Conservation (phyloP, 805 yeast species). For the Schwanniomyces polymorphus region DNA sequence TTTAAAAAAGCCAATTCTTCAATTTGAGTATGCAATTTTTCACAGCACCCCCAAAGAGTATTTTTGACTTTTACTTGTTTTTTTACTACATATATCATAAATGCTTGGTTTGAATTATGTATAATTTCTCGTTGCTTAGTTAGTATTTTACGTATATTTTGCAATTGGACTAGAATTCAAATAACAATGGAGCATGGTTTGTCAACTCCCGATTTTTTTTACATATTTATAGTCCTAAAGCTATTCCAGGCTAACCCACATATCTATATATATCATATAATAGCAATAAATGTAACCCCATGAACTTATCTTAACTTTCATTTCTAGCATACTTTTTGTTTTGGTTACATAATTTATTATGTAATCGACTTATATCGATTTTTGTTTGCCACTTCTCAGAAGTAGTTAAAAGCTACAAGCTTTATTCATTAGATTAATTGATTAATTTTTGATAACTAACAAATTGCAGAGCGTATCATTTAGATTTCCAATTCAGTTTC, state of each 20-base stretch:
- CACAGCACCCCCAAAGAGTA: neutral
- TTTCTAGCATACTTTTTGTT: neutral
- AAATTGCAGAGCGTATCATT: neutral
- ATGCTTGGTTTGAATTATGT: neutral
- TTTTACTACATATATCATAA: no score
- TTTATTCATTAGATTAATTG: neutral
- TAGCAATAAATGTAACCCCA: neutral
- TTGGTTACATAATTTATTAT: neutral
- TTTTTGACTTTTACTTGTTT: no score
- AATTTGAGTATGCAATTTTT: neutral
- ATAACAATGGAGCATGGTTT: neutral
- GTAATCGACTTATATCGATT: neutral
- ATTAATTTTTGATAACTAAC: neutral
- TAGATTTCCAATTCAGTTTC: neutral
- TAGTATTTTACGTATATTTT: neutral
- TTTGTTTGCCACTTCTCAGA: neutral
- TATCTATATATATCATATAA: neutral
- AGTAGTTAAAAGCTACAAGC: neutral
- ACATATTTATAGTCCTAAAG: neutral
- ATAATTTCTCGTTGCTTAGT: neutral
- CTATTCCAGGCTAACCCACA: neutral
- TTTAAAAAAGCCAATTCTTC: neutral
- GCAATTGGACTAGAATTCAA: neutral
- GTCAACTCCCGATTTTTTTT: neutral
- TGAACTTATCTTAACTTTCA: neutral